Evolutionary conservation across 148 eudicot genomes (phyloP), one percentile per base, ranked within the genome.

Genomic region (Rhododendron mucronatum): DNA sequence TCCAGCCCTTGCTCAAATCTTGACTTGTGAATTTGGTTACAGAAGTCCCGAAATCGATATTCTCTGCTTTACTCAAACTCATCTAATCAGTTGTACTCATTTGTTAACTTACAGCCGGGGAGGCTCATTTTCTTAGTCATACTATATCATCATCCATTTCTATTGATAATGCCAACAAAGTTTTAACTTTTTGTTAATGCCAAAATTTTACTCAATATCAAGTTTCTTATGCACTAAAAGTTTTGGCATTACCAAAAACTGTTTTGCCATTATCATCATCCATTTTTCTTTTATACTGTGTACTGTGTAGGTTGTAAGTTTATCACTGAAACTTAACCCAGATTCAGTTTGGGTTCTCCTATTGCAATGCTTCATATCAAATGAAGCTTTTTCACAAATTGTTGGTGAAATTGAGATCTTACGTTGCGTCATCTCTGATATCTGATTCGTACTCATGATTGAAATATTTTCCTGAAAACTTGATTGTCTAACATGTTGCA

Each of bases 401-500:
- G 75, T 28, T 69, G 37, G 35, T 28, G 75, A 69, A 69, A 69
- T 67, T 26, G 37, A 69, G 30, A 69, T 69, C 75, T 26, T 65
- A 39, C 20, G 2, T 10, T 37, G 45, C 21, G 20, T 61, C 50
- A 82, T 82, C 21, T 6, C 23, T n/a, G 47, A 65, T 83, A 44
- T 50, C 35, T 84, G 3, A 37, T 37, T 37, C 51, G 53, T 76
- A n/a, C 61, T 78, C 28, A 30, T 13, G 57, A n/a, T 78, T 78
- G 83, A 44, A 84, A 84, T 77, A 2, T 59, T 78, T 5, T 50
- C 30, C 50, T 12, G 20, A 33, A 44, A 84, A 7, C 18, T 87
- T 73, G 11, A 41, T 33, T 55, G 16, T 84, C 83, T 30, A 26
- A 83, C 59, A 69, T 80, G 78, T 84, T 88, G 84, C 87, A 92